Evolutionary conservation across 2,329 filamentous ascomycete species (phyloP).

Genomic region (Alternaria triticina): DNA sequence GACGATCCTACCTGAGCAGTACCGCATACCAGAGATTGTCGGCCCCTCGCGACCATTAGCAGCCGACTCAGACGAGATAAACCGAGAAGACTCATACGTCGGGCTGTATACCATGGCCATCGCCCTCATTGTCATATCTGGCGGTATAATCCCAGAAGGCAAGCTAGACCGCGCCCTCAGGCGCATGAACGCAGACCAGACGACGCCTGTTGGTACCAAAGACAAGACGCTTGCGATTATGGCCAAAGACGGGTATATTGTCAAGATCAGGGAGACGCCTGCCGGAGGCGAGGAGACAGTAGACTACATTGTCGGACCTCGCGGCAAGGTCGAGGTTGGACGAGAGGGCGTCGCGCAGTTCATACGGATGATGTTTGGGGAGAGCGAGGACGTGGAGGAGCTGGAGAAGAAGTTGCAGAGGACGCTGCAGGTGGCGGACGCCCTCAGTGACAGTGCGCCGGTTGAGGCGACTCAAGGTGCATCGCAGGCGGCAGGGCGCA

Average conservation of each 20-base stretch:
- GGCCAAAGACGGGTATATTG: constrained; percentile 81
- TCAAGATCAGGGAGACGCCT: constrained; percentile 71
- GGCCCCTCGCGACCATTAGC: constrained; percentile 71
- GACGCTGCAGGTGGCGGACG: constrained; percentile 39
- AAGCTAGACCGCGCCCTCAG: constrained; percentile 79
- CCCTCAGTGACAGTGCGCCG: constrained; percentile 13
- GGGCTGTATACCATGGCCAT: constrained; percentile 83
- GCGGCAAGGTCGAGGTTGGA: constrained; percentile 85
- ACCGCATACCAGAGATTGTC: constrained; percentile 69
- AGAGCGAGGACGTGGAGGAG: constrained; percentile 44
- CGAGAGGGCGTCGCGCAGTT: constrained; percentile 76
- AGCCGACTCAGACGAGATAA: constrained; percentile 51
- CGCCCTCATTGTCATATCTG: constrained; percentile 73
- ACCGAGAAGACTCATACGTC: constrained; percentile 78
- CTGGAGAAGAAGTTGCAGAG: constrained; percentile 43
- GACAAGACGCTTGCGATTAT: constrained; percentile 77
- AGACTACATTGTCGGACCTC: constrained; percentile 83
- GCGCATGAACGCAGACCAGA: constrained; percentile 76
- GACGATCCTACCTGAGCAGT: constrained; percentile 72
- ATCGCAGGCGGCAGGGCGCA: constrained; percentile 18
- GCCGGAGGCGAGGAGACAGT: constrained; percentile 78
- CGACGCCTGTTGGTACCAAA: constrained; percentile 75
- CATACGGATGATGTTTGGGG: constrained; percentile 52
- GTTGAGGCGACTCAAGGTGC: constrained; percentile 8
- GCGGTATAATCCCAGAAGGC: constrained; percentile 75